Evolutionary conservation across 306 rosid species (phyloP), one percentile per base, ranked within the genome.

Genomic region (Vicia faba): DNA sequence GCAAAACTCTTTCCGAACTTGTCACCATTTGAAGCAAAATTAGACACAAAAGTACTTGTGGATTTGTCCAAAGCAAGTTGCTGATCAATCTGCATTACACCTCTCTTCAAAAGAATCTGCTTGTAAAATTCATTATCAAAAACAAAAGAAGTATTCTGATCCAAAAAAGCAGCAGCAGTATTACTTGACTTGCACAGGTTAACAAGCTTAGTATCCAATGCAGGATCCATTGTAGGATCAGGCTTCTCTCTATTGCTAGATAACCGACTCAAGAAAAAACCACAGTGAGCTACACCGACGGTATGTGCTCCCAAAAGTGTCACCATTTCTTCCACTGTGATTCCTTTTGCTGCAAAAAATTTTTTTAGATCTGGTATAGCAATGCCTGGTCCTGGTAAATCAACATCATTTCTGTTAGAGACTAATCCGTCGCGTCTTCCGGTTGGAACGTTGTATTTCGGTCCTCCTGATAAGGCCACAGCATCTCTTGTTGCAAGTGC

Each of bases 221-320:
- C 40, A 25, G 73, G 80, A 45, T 84, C 89, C 89, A 87, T 78
- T 1, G 83, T 64, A 9, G 88, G 88, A 61, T 82, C 93, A 5
- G 75, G 72, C 8, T 38, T 11, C 1, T 71, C 79, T 7, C 51
- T 33, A 12, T 44, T 59, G 3, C 68, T 49, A 0, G 75, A 78
- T 7, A 86, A 75, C 36, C 83, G 71, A 8, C n/a, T 1, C 0
- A 1, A 0, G 18, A 87, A 87, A 61, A 74, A 79, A 15, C 4
- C 1, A 25, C 83, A 84, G 19, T 76, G 82, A 0, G 80, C 82
- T 20, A 84, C 73, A 38, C 89, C 81, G 41, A 87, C 79, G 0
- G 85, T 84, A 50, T 83, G 93, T 6, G 85, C 88, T 0, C 93
- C 93, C 12, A 84, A 75, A 58, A 86, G 86, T 20, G 80, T 72